Conservation (phyloP, 2,329 filamentous ascomycete species). For the Nemania serpens region DNA sequence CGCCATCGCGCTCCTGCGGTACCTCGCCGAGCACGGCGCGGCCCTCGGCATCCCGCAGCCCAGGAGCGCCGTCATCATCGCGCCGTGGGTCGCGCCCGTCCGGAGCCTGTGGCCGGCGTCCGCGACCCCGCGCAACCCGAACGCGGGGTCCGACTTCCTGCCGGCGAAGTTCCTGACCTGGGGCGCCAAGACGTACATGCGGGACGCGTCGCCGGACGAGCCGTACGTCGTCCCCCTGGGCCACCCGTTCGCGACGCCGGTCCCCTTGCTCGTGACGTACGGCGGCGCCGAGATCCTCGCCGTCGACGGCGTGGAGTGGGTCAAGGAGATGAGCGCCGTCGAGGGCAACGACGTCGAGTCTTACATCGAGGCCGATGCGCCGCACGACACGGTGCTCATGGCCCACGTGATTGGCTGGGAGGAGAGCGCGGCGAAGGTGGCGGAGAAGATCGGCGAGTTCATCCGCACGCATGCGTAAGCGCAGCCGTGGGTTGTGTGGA, state of each 20-base stretch:
- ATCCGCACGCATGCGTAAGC: conserved; percentile 23
- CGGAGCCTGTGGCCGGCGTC: conserved; percentile 24
- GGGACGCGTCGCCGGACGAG: conserved; percentile 31
- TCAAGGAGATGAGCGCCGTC: conserved; percentile 46
- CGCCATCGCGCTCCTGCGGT: conserved; percentile 50
- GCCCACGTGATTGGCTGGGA: conserved; percentile 49
- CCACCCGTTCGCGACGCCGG: conserved; percentile 31
- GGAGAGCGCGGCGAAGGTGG: conserved; percentile 36
- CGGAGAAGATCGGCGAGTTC: conserved; percentile 33
- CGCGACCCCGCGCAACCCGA: conserved; percentile 24
- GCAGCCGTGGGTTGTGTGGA: neutral
- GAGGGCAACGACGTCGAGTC: conserved; percentile 41
- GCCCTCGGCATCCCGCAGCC: conserved; percentile 28
- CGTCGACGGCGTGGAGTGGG: conserved; percentile 60
- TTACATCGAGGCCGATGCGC: conserved; percentile 46
- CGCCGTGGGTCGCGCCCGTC: conserved; percentile 36
- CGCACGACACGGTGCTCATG: conserved; percentile 52
- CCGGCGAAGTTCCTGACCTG: conserved; percentile 45
- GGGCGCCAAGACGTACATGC: conserved; percentile 46
- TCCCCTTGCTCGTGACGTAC: conserved; percentile 33
- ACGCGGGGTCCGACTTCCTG: conserved; percentile 47
- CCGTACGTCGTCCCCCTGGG: conserved; percentile 43
- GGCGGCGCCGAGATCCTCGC: conserved; percentile 41
- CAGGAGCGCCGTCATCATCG: conserved; percentile 45
- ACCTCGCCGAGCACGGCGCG: conserved; percentile 48